Evolutionary conservation across 2,329 filamentous ascomycete genomes (phyloP).

Genomic region (Phialophora chinensis): DNA sequence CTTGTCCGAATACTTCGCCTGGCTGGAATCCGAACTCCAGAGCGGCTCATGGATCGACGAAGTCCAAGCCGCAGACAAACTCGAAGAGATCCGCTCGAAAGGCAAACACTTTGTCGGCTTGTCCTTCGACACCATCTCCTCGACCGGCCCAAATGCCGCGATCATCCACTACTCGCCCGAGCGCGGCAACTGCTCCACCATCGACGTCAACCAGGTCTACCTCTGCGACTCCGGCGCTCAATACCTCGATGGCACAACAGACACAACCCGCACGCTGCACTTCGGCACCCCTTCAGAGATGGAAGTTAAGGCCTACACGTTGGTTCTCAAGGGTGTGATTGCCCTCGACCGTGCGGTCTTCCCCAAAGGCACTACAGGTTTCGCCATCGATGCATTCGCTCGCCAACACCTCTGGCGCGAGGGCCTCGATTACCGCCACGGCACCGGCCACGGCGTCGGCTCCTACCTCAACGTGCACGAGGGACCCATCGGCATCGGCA

Average conservation of each 20-base stretch:
- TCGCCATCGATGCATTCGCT: conserved; percentile 84
- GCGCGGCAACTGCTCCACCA: conserved; percentile 76
- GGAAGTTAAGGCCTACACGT: conserved; percentile 87
- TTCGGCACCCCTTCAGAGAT: conserved; percentile 83
- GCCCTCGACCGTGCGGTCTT: conserved; percentile 85
- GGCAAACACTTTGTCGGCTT: conserved; percentile 81
- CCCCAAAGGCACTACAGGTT: conserved; percentile 93
- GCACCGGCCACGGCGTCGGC: conserved; percentile 93
- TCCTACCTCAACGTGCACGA: conserved; percentile 97
- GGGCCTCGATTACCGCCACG: conserved; percentile 93
- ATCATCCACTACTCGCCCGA: conserved; percentile 96
- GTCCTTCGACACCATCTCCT: conserved; percentile 95
- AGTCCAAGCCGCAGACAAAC: conserved; percentile 87
- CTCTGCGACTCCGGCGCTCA: conserved; percentile 98
- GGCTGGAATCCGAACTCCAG: conserved; percentile 87
- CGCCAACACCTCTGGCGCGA: conserved; percentile 92
- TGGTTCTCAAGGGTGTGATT: conserved; percentile 94
- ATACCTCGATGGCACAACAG: conserved; percentile 92
- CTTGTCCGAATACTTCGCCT: conserved; percentile 90
- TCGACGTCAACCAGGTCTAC: conserved; percentile 86
- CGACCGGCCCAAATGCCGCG: conserved; percentile 88
- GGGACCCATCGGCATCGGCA: conserved; percentile 94
- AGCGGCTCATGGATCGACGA: conserved; percentile 81
- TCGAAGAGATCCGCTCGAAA: conserved; percentile 68
- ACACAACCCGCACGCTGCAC: conserved; percentile 91